Evolutionary conservation across 768 basidiomycete genomes (phyloP).

Genomic region (Chalciporus sphaerocephalus): DNA sequence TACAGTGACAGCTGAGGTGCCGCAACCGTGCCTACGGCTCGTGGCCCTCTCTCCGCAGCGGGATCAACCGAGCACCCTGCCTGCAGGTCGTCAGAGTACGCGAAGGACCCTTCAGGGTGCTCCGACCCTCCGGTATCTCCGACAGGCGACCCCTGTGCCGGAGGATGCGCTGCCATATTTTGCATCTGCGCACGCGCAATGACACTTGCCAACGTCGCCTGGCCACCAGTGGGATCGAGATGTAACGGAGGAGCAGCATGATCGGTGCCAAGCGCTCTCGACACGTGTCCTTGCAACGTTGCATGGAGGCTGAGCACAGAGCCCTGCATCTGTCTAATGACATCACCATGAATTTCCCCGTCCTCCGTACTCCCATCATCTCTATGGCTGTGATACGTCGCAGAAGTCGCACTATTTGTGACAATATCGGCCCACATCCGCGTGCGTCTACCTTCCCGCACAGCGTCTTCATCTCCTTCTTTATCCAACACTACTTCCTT

Average conservation of each 20-base stretch:
- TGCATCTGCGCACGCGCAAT: slow-evolving; percentile 67
- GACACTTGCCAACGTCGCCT: slow-evolving; percentile 67
- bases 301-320: slow-evolving; percentile 52
- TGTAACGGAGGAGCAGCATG: slow-evolving; percentile 29
- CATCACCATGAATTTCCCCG: slow-evolving; percentile 51
- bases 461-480: slow-evolving; percentile 33
- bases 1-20: slow-evolving; percentile 56
- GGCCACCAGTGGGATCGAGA: slow-evolving; percentile 48
- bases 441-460: slow-evolving; percentile 56
- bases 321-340: slow-evolving; percentile 48
- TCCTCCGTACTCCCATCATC: slow-evolving; percentile 44
- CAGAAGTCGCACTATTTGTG: slow-evolving; percentile 28
- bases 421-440: slow-evolving; percentile 63
- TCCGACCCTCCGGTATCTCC: background rate
- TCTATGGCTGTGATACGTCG: slow-evolving; percentile 10
- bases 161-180: slow-evolving; percentile 28
- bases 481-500: slow-evolving; percentile 52
- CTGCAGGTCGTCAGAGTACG: slow-evolving; percentile 2
- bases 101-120: slow-evolving; percentile 12
- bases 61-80: slow-evolving; percentile 5
- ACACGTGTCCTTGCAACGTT: slow-evolving; percentile 54
- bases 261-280: slow-evolving; percentile 46
- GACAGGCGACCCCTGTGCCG: slow-evolving; percentile 8
- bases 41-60: slow-evolving; percentile 6
- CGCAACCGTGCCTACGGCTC: slow-evolving; percentile 4